Conservation (phyloP, 2,329 filamentous ascomycete genomes). For the Botrytis fabae region DNA sequence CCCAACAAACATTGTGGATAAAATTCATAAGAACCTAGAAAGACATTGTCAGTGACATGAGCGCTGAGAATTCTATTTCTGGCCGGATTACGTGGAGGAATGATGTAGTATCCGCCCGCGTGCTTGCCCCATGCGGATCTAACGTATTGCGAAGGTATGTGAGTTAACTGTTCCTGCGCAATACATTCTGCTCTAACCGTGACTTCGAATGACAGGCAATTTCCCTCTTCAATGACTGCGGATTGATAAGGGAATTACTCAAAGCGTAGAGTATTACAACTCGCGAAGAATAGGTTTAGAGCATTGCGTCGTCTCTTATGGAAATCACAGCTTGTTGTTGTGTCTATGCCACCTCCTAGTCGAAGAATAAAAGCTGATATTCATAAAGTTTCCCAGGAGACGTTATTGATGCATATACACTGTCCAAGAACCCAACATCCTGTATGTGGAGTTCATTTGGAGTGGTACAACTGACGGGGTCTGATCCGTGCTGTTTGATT, state of each 20-base stretch:
- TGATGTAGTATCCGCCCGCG: slow-evolving; percentile 24
- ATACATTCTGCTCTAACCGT: slow-evolving; percentile 38
- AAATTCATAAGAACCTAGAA: slow-evolving; percentile 31
- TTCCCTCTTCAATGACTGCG: slow-evolving; percentile 39
- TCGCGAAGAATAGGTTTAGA: slow-evolving; percentile 31
- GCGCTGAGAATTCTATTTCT: slow-evolving; percentile 27
- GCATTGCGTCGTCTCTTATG: slow-evolving; percentile 29
- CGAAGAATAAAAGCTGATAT: slow-evolving; percentile 21
- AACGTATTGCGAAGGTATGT: slow-evolving; percentile 15
- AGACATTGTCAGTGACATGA: slow-evolving; percentile 40
- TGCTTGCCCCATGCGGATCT: not conserved
- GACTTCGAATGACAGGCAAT: slow-evolving; percentile 39
- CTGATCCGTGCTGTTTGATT: slow-evolving; percentile 25
- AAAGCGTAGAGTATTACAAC: slow-evolving; percentile 24
- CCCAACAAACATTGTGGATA: slow-evolving; percentile 46
- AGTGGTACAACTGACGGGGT: slow-evolving; percentile 42
- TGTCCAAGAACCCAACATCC: slow-evolving; percentile 44
- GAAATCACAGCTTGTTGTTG: slow-evolving; percentile 25
- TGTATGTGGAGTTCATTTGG: slow-evolving; percentile 36
- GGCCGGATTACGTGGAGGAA: slow-evolving; percentile 29
- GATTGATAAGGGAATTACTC: slow-evolving; percentile 36
- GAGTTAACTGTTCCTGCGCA: slow-evolving; percentile 23
- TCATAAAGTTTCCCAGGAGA: slow-evolving; percentile 21
- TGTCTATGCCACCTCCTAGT: slow-evolving; percentile 18
- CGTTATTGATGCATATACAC: slow-evolving; percentile 41